Evolutionary conservation across 371 early-diverging fungal genomes (phyloP), one percentile per base, ranked within the genome.

Genomic region (Choanephora cucurbitarum): DNA sequence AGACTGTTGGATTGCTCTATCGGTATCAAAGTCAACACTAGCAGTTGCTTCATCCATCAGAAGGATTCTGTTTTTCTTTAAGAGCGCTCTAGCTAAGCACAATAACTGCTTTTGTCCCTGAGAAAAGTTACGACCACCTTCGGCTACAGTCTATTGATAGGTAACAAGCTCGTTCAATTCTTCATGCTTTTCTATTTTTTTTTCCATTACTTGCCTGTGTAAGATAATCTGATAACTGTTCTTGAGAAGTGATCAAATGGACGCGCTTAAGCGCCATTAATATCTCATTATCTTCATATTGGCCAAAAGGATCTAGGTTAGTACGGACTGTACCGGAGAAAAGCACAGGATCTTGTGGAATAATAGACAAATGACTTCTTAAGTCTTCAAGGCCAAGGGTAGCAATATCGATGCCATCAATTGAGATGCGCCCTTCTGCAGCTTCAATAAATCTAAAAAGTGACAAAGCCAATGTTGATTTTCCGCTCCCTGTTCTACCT

Each of bases 101-200:
- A 96, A 67, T 51, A 94, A 66, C 67, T 95, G 95, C 14, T 87
- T 77, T 60, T 95, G 90, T 6, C 96, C 96, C 34, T 91, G 83
- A 14, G 87, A 87, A 50, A 92, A 79, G 58, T 86, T 90, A 23
- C 83, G 79, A 11, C 95, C 95, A 28, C 83, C 83, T 56, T 90
- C 90, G 19, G 66, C 77, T 41, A 90, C 84, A 18, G 55, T 44
- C 2, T 65, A 62, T 19, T 33, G 15, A 41, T 14, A 40, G 14
- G 49, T 22, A 28, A 28, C 6, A 10, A 10, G 5, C 19, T 19
- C 3, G 19, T 14, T 49, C 49, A 45, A 70, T 11, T 52, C 52
- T 18, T 31, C 46, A 2, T 57, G 57, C 2, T 58, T 57, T 7
- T 52, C 41, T 0, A 59, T 73, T 13, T 45, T 55, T 93, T 7